These are phyloP conservation scores for Uronychia setigera DNA, from an alignment of 73 alveolate species.

Conservation along the genomic window DNA sequence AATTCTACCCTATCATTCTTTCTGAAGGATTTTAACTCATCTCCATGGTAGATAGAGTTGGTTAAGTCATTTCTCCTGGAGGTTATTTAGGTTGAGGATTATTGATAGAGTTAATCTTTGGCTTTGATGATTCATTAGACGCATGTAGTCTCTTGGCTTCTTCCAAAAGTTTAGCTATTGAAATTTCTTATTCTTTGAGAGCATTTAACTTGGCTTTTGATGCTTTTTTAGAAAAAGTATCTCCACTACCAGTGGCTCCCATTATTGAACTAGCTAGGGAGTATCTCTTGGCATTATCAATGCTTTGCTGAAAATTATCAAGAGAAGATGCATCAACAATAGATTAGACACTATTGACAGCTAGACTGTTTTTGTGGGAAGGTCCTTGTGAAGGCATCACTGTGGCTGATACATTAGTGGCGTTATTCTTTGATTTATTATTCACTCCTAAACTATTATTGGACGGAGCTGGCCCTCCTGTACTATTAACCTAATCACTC, in stretches of 20 bases:
- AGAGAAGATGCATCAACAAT: too few relatives aligned
- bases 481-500: background rate
- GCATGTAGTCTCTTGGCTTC: background rate
- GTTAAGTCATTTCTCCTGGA: background rate
- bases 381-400: too few relatives aligned
- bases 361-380: background rate
- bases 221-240: background rate
- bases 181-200: background rate
- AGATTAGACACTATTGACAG: background rate
- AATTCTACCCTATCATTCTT: background rate
- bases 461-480: too few relatives aligned
- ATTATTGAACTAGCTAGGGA: background rate
- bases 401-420: too few relatives aligned
- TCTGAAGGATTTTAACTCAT: background rate
- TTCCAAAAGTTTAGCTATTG: background rate
- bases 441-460: too few relatives aligned
- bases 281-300: background rate
- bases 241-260: constrained; percentile 5
- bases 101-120: background rate
- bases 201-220: background rate
- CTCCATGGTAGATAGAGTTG: background rate
- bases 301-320: background rate
- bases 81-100: background rate
- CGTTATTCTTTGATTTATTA: too few relatives aligned
- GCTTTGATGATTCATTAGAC: background rate